These are phyloP conservation scores for Triticum urartu DNA, from an alignment of 176 grass and related monocot species.

Conservation along the genomic window DNA sequence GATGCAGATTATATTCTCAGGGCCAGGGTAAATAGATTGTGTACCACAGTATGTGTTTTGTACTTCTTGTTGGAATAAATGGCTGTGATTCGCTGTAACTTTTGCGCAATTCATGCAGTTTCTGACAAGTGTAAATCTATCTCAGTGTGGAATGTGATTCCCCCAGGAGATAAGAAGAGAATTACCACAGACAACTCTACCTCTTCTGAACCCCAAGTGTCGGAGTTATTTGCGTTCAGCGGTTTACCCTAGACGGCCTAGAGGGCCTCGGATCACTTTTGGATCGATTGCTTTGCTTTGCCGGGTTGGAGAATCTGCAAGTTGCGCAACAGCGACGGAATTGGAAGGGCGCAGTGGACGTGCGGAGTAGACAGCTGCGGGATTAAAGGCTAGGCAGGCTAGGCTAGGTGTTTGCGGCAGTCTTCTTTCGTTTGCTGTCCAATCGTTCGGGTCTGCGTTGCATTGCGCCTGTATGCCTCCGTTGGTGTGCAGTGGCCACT, in stretches of 20 bases:
- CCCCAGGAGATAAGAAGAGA: neutral
- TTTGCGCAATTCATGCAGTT: neutral
- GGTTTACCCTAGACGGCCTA: neutral
- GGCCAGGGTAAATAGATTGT: neutral
- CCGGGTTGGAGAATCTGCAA: constrained; percentile 2
- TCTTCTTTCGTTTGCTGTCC: constrained; percentile 29
- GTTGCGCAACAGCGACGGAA: constrained; percentile 23
- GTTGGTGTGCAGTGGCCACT: neutral
- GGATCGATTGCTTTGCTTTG: neutral
- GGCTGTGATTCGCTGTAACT: neutral
- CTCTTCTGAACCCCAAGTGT: neutral
- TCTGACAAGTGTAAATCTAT: neutral
- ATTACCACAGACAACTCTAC: neutral
- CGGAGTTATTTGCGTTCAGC: neutral
- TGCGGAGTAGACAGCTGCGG: neutral
- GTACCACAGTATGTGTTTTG: neutral
- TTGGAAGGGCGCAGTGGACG: constrained; percentile 29
- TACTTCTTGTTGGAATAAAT: neutral
- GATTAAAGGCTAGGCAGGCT: neutral
- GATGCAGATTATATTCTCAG: neutral
- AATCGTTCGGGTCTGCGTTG: neutral
- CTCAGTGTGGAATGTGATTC: neutral
- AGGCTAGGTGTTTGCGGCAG: constrained; percentile 27
- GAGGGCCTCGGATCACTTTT: neutral
- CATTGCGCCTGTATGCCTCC: neutral